Conservation (phyloP, 2,329 filamentous ascomycete genomes). For the Pyrenochaeta sp. region DNA sequence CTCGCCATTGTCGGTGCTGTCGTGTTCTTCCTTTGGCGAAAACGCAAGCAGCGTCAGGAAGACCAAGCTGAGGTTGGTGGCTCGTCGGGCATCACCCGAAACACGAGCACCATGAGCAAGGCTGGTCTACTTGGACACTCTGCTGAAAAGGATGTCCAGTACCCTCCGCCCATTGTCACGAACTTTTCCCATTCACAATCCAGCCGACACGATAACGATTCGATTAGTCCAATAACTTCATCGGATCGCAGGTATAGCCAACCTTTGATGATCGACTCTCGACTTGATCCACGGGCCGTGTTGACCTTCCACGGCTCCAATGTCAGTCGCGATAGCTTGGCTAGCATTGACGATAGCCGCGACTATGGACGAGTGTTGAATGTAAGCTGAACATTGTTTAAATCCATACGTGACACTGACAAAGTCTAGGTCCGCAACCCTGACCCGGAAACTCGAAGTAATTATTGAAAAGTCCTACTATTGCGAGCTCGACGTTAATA, state of each 20-base stretch:
- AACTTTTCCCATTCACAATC: constrained; percentile 36
- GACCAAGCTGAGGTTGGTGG: constrained; percentile 20
- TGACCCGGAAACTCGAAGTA: constrained; percentile 8
- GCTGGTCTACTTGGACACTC: constrained; percentile 51
- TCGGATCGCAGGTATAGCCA: constrained; percentile 51
- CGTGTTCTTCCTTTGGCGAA: constrained; percentile 52
- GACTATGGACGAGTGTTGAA: constrained; percentile 59
- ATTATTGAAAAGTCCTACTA: neutral
- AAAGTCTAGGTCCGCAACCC: constrained; percentile 5
- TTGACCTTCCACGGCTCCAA: constrained; percentile 54
- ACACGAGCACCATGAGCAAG: constrained; percentile 58
- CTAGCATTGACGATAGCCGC: constrained; percentile 55
- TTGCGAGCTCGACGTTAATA: constrained; percentile 3
- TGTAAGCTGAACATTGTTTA: constrained; percentile 28
- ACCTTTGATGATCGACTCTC: constrained; percentile 57
- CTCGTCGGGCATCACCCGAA: constrained; percentile 44
- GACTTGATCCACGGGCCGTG: constrained; percentile 57
- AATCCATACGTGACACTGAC: constrained; percentile 19
- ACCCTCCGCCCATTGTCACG: constrained; percentile 35
- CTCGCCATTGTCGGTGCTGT: constrained; percentile 46
- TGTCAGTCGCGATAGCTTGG: constrained; percentile 54
- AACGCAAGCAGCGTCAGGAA: constrained; percentile 28
- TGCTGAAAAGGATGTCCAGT: constrained; percentile 29
- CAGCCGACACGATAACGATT: constrained; percentile 40
- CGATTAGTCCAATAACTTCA: constrained; percentile 43